Percentiles rank a stretch among this genome's conserved stretches.
These are phyloP conservation scores for Thelonectria rubi DNA, from an alignment of 2,329 filamentous ascomycete genomes.

Conservation along the genomic window DNA sequence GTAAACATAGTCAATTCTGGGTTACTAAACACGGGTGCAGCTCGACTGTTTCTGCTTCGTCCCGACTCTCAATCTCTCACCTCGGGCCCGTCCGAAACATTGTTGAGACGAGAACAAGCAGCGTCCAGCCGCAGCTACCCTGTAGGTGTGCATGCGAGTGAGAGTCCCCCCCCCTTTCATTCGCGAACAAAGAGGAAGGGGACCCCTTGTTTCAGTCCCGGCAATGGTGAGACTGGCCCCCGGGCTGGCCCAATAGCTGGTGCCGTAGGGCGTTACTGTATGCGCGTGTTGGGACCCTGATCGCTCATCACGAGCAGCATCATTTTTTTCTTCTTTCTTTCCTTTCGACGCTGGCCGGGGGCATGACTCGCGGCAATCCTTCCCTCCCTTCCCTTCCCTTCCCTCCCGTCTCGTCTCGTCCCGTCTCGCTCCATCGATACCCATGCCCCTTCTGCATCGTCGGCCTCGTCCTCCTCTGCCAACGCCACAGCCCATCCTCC, in stretches of 20 bases:
- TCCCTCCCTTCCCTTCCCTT: background rate
- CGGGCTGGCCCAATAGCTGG: background rate
- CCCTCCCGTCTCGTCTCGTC: background rate
- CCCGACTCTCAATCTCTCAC: no score
- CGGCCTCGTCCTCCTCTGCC: background rate
- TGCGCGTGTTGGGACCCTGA: background rate
- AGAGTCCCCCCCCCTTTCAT: background rate
- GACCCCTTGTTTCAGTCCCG: constrained; percentile 23
- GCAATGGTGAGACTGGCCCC: constrained; percentile 11
- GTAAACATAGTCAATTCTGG: no score
- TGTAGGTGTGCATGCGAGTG: constrained; percentile 4
- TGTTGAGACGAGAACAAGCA: background rate
- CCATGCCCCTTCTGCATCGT: background rate
- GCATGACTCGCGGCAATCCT: constrained; percentile 23
- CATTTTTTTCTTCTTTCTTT: no score
- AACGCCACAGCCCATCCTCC: constrained; percentile 13
- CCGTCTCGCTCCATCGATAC: background rate
- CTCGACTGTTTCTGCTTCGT: no score
- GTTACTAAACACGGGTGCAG: no score
- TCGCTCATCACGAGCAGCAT: no score
- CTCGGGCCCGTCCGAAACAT: background rate
- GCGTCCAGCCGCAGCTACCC: constrained; percentile 7
- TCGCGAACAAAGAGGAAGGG: background rate
- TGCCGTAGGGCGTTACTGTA: background rate
- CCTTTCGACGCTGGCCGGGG: constrained; percentile 3